phyloP scores from a whole-genome alignment of 495 filamentous ascomycete species.

The Xylaria bambusicola region DNA sequence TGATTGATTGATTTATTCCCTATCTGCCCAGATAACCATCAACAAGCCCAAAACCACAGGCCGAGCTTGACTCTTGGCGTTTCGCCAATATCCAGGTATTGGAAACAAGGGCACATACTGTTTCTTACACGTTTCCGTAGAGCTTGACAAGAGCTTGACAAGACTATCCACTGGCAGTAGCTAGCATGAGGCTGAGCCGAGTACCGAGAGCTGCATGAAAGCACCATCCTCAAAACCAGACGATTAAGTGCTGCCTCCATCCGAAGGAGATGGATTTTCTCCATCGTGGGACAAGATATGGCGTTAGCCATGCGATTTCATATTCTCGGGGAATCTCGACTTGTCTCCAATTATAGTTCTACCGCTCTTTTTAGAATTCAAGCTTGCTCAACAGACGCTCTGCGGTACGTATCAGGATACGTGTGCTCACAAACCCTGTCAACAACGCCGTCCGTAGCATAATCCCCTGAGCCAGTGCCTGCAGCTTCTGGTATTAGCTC shows the following conservation, averaged over 20 bases:
- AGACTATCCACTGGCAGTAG: background rate
- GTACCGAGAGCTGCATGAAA: slow-evolving; percentile 13
- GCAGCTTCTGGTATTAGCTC: background rate
- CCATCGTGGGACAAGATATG: no score
- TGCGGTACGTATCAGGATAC: background rate
- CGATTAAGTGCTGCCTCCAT: background rate
- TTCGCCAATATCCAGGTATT: background rate
- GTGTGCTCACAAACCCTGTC: background rate
- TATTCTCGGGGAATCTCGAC: no score
- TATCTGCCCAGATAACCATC: background rate
- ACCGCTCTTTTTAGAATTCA: background rate
- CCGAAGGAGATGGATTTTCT: background rate
- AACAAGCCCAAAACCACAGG: background rate
- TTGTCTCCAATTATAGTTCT: background rate
- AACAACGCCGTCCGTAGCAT: background rate
- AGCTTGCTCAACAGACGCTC: background rate
- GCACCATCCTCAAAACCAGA: background rate
- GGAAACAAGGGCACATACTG: background rate
- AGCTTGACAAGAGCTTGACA: background rate
- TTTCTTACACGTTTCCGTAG: background rate
- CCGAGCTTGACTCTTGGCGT: background rate
- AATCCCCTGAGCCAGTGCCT: background rate
- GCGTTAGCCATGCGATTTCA: no score
- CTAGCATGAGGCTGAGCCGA: slow-evolving; percentile 1
- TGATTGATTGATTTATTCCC: background rate